Evolutionary conservation across 1,284 basidiomycete genomes (phyloP), one percentile per base, ranked within the genome.

Genomic region (Cutaneotrichosporon mucoides): DNA sequence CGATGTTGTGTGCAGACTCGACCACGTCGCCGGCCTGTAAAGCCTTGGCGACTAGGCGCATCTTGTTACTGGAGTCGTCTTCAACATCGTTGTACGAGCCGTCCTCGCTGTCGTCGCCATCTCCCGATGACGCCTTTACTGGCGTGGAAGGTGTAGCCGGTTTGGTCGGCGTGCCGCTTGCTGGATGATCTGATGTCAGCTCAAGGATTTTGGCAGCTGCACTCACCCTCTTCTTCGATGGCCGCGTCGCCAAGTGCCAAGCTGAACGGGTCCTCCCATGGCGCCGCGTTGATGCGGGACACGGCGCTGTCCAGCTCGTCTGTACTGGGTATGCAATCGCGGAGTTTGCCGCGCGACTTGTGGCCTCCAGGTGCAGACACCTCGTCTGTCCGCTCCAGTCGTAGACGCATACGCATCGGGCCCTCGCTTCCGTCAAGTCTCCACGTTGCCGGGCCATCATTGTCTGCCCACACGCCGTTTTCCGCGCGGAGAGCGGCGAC

Each of bases 11-110:
- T 9, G 73, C 88, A n/a, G 89, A 90, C 67, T 95, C 90, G 43
- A 97, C 92, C 2, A 92, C 83, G 73, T 98, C 94, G 4, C 90
- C 90, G 11, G 88, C 85, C 70, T 94, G 89, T 24, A 97, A 82
- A 0, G 78, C 77, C 45, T 79, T 79, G 13, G 80, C 70, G 7
- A 82, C 73, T 9, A 79, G 61, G 60, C 76, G 58, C 76, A 80
- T 66, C 86, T 79, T 95, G 87, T 72, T 92, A 81, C 40, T 90
- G 82, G 71, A 88, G 81, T 66, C 65, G 24, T 78, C 78, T 11
- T 73, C 72, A 2, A 71, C 60, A 42, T 73, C 71, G n/a, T 68
- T 61, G 53, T 63, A 70, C 5, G 67, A 67, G 5, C 73, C 72
- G 11, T 64, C 61, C 5, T 62, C 61, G 54, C 54, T 59, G 7